phyloP scores from a whole-genome alignment of 2,329 filamentous ascomycete genomes.

The Cylindrodendrum hubeiense region DNA sequence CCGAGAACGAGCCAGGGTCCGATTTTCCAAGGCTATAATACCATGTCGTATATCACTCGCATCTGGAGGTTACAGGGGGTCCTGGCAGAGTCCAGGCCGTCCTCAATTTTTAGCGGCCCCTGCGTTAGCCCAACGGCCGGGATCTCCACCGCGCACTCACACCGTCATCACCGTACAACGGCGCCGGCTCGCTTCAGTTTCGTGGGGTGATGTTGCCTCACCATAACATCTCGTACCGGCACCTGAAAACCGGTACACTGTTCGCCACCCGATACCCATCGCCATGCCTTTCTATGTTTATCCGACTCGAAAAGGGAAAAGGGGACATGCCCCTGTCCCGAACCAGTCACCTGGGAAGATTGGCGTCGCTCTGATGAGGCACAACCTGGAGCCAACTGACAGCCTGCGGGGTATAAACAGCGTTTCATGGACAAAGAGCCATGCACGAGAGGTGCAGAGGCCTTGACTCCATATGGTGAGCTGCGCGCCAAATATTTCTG shows the following conservation, averaged over 20 bases:
- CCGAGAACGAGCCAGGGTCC: constrained; percentile 27
- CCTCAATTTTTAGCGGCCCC: constrained; percentile 35
- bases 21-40: constrained; percentile 22
- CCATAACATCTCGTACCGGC: constrained; percentile 35
- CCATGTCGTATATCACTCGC: constrained; percentile 37
- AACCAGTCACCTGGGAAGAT: constrained; percentile 23
- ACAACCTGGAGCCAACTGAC: constrained; percentile 2
- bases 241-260: constrained; percentile 21
- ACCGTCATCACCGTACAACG: constrained; percentile 42
- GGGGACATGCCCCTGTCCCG: constrained; percentile 23
- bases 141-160: constrained; percentile 38
- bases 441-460: constrained; percentile 11
- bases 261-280: constrained; percentile 18
- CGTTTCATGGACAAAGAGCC: constrained; percentile 22
- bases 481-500: constrained; percentile 11
- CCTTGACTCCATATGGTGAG: constrained; percentile 2
- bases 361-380: constrained; percentile 17
- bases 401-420: constrained; percentile 33
- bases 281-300: constrained; percentile 21
- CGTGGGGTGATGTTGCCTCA: constrained; percentile 44
- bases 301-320: constrained; percentile 20
- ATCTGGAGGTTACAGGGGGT: constrained; percentile 34
- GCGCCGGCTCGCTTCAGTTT: constrained; percentile 44
- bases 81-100: constrained; percentile 30
- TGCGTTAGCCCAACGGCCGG: constrained; percentile 40